Percentiles rank a stretch among this genome's conserved stretches.
phyloP scores from a whole-genome alignment of 1,284 basidiomycete genomes.

The Microbotryum lychnidis-dioicae region DNA sequence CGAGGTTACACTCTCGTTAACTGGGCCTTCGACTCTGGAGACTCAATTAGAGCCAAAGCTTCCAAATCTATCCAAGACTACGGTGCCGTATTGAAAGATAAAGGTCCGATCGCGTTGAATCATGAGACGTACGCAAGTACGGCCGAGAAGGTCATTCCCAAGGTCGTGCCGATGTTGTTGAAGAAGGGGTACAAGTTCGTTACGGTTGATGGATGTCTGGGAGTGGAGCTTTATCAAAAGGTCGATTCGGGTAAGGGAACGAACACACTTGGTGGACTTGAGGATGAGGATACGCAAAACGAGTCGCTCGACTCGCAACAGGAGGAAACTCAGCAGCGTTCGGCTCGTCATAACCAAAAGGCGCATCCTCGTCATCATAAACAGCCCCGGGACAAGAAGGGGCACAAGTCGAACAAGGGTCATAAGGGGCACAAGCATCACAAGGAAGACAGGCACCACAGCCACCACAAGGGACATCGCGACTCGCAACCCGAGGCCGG shows the following conservation, averaged over 20 bases:
- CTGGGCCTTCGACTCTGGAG: conserved; percentile 33
- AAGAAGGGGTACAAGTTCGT: conserved; percentile 30
- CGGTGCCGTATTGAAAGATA: conserved; percentile 14
- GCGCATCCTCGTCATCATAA: too few relatives aligned
- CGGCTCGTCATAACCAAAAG: too few relatives aligned
- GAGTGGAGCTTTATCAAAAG: conserved; percentile 27
- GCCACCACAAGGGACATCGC: too few relatives aligned
- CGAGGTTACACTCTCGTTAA: conserved; percentile 27
- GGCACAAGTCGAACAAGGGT: too few relatives aligned
- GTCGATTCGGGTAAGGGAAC: background rate
- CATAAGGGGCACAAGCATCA: too few relatives aligned
- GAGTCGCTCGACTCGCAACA: too few relatives aligned
- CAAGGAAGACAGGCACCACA: too few relatives aligned
- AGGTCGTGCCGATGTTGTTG: conserved; percentile 25
- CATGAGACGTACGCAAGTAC: conserved; percentile 22
- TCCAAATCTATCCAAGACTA: conserved; percentile 10
- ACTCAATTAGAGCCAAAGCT: conserved; percentile 12
- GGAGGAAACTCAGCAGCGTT: too few relatives aligned
- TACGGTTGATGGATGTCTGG: conserved; percentile 30
- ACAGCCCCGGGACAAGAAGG: too few relatives aligned
- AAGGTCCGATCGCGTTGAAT: conserved; percentile 23
- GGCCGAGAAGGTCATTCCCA: conserved; percentile 17
- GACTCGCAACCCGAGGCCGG: too few relatives aligned
- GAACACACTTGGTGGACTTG: too few relatives aligned
- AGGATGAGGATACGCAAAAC: too few relatives aligned